Base-by-base conservation (phyloP, 495 filamentous ascomycete species). In the Penicillium robsamsonii region DNA sequence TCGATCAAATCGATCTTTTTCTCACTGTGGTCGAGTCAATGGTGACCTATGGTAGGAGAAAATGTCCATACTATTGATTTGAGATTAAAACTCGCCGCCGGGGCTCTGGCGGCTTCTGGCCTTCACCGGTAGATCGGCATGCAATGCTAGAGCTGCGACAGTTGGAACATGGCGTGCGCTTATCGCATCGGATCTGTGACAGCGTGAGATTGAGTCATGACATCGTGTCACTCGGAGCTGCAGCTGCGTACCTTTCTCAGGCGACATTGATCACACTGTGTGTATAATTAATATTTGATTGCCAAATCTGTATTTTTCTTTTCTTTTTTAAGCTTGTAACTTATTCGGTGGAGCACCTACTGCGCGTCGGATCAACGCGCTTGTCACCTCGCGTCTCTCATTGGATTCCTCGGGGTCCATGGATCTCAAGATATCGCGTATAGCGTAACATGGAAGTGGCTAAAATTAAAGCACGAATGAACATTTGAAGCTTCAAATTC, bases 1-100 rank as follows among this genome's bases (percentile, higher is more conserved):
- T 85, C 84, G 48, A 89, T 86, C 29, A 78, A 66, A 60, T 88
- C 85, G 45, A 89, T 86, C 68, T 89, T 89, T 57, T 74, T 78
- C 68, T 89, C 86, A 66, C 85, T 88, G 52, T 18, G 50, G 10
- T 25, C 27, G 13, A 17, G 46, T 42, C 15, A 55, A 35, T 52
- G 2, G 2, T 38, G 15, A 20, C 10, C 24, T 25, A 25, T 20
- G 27, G 15, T 38, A 22, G 15, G 11, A 13, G 45, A 30, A 29
- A 20, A 49, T 8, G 18, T 46, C 66, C 75, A 38, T 75, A 87
- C 85, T 89, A 89, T 75, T 88, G 82, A 58, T 81, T 81, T 4
- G 85, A 87, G 53, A 89, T 87, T 42, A 88, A 67, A 8, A 89
- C 82, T 30, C 86, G 74, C 60, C 85, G 83, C 15, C 82, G 76